Base-by-base conservation (phyloP, 2,329 filamentous ascomycete genomes). In the Pseudogymnoascus sp. region DNA sequence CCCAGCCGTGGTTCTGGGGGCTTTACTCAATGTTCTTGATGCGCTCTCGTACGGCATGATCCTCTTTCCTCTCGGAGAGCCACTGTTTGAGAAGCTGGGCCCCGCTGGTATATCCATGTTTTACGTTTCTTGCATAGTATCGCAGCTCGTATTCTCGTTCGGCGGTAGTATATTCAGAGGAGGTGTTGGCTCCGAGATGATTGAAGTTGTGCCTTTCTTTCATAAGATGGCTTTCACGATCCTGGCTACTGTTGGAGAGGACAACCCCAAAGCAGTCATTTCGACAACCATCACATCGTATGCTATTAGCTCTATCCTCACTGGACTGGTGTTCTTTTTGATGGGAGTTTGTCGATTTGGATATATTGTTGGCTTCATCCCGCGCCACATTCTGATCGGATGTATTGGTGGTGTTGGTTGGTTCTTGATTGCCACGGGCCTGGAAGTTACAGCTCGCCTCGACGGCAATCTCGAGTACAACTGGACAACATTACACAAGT, bases 131-230 rank as follows among this genome's bases (percentile, higher is more conserved):
- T 97, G 92, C 62, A 96, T 99, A 65, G 83, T 97, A 40, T 89
- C 94, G 0, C 94, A 99, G 72, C 74, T 99, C 59, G 89, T 91
- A 13, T 97, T 93, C 72, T 97, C 93, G 0, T 81, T 82, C 17
- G 86, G 86, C 3, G 89, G 91, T 0, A 97, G 92, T 69, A 86
- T 90, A 35, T 99, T 99, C 77, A 88, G 84, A 66, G 93, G 94
- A 13, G 92, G 90, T 3, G 86, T 99, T 63, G 94, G 94, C 4
- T 97, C 94, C 2, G 94, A 99, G 74, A 87, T 99, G 86, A 99
- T 97, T 67, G 94, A 99, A 76, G 93, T 97, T 1, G 93, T 99
- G 0, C 94, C 93, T 0, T 99, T 99, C 76, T 97, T 99, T 73
- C 94, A 99, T 76, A 96, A 93, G 70, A 99, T 99, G 93, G 92